Conservation (phyloP, 202 grass and related monocot genomes). For the Carex arenaria region DNA sequence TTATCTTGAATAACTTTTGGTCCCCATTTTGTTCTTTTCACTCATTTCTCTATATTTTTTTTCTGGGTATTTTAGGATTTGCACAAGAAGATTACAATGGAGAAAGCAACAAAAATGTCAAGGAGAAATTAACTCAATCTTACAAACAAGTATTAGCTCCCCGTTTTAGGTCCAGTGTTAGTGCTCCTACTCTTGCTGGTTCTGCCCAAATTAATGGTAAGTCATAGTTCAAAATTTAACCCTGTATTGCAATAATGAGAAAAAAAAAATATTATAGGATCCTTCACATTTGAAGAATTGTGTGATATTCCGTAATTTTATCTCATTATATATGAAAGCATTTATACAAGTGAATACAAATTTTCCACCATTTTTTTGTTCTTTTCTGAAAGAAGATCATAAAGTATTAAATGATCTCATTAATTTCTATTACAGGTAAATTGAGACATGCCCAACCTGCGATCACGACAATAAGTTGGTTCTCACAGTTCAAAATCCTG, state of each 20-base stretch:
- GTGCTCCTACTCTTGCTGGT: neutral
- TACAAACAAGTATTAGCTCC: slow-evolving; percentile 64
- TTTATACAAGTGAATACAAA: neutral
- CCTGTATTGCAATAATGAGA: neutral
- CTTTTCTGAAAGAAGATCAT: neutral
- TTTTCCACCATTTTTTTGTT: neutral
- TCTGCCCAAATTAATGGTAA: slow-evolving; percentile 16
- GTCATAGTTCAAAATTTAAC: neutral
- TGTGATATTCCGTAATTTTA: neutral
- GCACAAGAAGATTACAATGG: slow-evolving; percentile 56
- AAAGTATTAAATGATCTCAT: neutral
- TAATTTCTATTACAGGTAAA: neutral
- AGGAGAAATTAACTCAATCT: slow-evolving; percentile 47
- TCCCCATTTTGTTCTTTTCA: slow-evolving; percentile 9
- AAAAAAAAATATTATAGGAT: neutral
- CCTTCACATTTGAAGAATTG: neutral
- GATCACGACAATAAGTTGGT: slow-evolving; percentile 51
- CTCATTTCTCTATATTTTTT: neutral
- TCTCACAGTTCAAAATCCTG: slow-evolving; percentile 70
- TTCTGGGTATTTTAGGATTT: slow-evolving; percentile 37
- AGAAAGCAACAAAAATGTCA: slow-evolving; percentile 48
- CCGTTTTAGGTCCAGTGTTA: slow-evolving; percentile 48
- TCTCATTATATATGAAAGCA: neutral
- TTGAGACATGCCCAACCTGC: slow-evolving; percentile 27
- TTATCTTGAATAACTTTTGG: neutral